A percentile compares a stretch with the other conserved stretches of the same genome.
Evolutionary conservation across 2,329 filamentous ascomycete genomes (phyloP).

Genomic region (Fusarium concolor): DNA sequence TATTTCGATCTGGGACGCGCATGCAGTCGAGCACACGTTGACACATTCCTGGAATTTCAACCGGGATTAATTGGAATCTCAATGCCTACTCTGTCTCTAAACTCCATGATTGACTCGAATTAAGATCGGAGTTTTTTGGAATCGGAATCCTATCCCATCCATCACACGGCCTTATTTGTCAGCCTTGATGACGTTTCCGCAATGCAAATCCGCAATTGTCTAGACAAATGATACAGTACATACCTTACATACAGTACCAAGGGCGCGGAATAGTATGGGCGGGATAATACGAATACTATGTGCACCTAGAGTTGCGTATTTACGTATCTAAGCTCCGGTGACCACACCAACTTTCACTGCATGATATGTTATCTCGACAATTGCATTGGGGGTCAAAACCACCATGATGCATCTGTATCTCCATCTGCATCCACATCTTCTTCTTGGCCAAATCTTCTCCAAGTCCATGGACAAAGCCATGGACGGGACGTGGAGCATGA

Average conservation of each 20-base stretch:
- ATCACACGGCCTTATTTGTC: slow-evolving; percentile 14
- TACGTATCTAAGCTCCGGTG: slow-evolving; percentile 25
- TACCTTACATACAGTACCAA: not conserved
- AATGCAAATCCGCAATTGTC: not conserved
- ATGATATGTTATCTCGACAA: not conserved
- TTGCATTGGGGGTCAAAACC: slow-evolving; percentile 12
- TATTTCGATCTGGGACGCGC: slow-evolving; percentile 15
- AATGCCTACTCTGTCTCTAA: slow-evolving; percentile 2
- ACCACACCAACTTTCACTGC: not conserved
- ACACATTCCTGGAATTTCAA: not conserved
- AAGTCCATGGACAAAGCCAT: slow-evolving; percentile 20
- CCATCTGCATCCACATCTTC: not conserved
- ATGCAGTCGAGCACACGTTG: slow-evolving; percentile 8
- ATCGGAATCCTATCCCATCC: not conserved
- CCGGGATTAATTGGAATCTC: slow-evolving; percentile 13
- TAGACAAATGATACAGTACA: too few relatives aligned
- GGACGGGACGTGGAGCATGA: slow-evolving; percentile 13
- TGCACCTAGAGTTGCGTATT: slow-evolving; percentile 13
- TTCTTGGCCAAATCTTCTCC: not conserved
- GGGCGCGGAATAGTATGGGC: not conserved
- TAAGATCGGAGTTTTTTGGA: slow-evolving; percentile 2
- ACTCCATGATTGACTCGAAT: slow-evolving; percentile 8
- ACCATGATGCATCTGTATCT: not conserved
- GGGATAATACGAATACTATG: slow-evolving; percentile 10
- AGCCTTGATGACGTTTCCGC: slow-evolving; percentile 24